Evolutionary conservation across 148 eudicot genomes (phyloP).

Genomic region (Nepenthes mirabilis): DNA sequence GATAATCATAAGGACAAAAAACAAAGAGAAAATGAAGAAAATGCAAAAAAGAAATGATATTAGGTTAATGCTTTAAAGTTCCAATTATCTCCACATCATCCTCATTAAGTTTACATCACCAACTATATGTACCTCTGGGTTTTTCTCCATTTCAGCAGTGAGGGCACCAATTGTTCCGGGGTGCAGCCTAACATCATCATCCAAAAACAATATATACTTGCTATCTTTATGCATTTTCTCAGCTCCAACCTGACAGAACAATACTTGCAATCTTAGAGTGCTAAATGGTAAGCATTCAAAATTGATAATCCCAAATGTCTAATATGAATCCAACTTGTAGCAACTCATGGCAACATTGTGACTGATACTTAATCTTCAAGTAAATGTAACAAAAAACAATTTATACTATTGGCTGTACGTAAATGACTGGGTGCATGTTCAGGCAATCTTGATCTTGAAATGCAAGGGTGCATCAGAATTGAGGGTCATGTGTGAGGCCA

Average conservation of each 20-base stretch:
- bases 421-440: too few relatives aligned
- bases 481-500: too few relatives aligned
- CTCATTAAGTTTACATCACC: conserved; percentile 1
- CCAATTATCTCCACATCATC: not conserved
- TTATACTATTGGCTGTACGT: too few relatives aligned
- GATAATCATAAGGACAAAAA: not conserved
- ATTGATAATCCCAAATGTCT: not conserved
- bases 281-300: not conserved
- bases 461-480: too few relatives aligned
- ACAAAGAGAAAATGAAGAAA: not conserved
- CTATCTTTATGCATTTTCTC: conserved; percentile 89
- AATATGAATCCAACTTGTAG: too few relatives aligned
- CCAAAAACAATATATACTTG: conserved; percentile 90
- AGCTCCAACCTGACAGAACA: conserved; percentile 62
- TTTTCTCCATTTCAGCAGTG: conserved; percentile 87
- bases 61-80: not conserved
- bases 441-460: too few relatives aligned
- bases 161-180: conserved; percentile 98
- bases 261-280: not conserved
- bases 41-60: not conserved
- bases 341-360: too few relatives aligned
- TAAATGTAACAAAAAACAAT: too few relatives aligned
- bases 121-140: conserved; percentile 53
- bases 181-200: conserved; percentile 95
- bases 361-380: too few relatives aligned